These are phyloP conservation scores for Flaveria robusta DNA, from an alignment of 129 eudicot genomes.

Conservation along the genomic window DNA sequence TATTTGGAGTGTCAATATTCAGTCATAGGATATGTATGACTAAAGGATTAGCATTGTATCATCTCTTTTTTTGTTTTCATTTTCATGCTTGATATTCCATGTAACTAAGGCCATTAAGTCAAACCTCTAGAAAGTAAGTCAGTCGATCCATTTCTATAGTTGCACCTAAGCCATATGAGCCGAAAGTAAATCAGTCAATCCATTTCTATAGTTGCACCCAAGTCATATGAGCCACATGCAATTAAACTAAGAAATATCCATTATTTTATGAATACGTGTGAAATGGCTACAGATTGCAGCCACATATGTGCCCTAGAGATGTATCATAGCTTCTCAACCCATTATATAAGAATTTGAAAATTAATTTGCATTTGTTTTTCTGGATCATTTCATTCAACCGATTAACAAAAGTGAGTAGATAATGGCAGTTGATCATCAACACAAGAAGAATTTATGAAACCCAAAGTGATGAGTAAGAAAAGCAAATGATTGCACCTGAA, in stretches of 20 bases:
- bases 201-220: not conserved
- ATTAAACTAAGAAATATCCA: not conserved
- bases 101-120: not conserved
- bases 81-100: not conserved
- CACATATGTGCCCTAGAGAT: not conserved
- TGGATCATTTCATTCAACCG: not conserved
- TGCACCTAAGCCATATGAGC: slow-evolving; percentile 3
- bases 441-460: not conserved
- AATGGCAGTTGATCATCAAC: not conserved
- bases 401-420: not conserved
- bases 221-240: slow-evolving; percentile 8
- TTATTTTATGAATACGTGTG: not conserved
- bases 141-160: not conserved
- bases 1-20: not conserved
- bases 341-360: slow-evolving; percentile 1
- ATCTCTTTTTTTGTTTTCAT: not conserved
- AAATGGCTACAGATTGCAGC: not conserved
- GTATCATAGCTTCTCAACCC: not conserved
- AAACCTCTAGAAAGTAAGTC: not conserved
- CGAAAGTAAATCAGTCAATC: not conserved
- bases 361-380: not conserved
- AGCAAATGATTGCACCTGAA: slow-evolving; percentile 45
- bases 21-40: not conserved
- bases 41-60: not conserved
- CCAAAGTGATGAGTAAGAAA: slow-evolving; percentile 1